Evolutionary conservation across 1,139 yeast species (phyloP).

Genomic region (Kodamaea ohmeri): DNA sequence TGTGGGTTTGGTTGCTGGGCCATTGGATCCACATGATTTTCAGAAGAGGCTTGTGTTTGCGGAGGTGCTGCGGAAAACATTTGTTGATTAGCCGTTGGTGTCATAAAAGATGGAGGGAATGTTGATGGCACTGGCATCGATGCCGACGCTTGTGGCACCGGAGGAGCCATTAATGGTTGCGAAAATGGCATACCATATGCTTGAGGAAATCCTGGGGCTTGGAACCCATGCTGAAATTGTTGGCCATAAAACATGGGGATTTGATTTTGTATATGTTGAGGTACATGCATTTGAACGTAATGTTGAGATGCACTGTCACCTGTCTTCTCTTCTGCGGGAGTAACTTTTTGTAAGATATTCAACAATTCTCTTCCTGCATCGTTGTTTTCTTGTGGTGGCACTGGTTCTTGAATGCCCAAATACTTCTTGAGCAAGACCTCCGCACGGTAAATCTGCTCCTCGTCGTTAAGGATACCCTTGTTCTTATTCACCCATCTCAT

Average conservation of each 20-base stretch:
- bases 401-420: conserved; percentile 48
- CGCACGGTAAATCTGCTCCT: conserved; percentile 52
- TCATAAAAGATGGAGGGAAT: conserved; percentile 7
- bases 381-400: conserved; percentile 24
- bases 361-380: conserved; percentile 79
- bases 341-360: conserved; percentile 55
- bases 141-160: conserved; percentile 5
- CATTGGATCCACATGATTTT: conserved; percentile 8
- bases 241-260: conserved; percentile 23
- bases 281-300: conserved; percentile 24
- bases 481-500: conserved; percentile 53
- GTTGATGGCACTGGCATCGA: conserved; percentile 7
- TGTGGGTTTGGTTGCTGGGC: conserved; percentile 42
- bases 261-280: conserved; percentile 32
- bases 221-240: conserved; percentile 14
- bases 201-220: conserved; percentile 6
- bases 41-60: conserved; percentile 8
- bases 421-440: conserved; percentile 62
- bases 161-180: conserved; percentile 36
- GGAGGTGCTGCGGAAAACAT: conserved; percentile 7
- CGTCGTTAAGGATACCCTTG: conserved; percentile 54
- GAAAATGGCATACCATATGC: conserved; percentile 15
- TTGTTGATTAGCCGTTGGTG: conserved; percentile 10
- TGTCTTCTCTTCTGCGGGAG: conserved; percentile 10
- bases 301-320: conserved; percentile 7